These are phyloP conservation scores for Mrakia frigida DNA, from an alignment of 768 basidiomycete species.

Conservation along the genomic window DNA sequence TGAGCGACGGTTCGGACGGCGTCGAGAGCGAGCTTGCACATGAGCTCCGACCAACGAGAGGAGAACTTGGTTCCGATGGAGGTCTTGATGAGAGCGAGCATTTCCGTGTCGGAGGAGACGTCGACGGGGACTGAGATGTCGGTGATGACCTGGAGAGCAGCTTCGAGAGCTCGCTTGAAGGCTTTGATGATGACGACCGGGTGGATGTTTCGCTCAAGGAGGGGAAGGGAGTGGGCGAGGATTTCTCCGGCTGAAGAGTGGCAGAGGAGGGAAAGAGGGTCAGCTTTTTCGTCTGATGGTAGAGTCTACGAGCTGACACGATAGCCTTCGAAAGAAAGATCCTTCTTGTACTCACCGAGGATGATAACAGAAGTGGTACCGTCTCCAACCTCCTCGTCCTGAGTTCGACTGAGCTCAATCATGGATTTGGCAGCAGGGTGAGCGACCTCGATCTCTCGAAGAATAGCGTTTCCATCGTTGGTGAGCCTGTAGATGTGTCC, in stretches of 20 bases:
- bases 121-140: constrained; percentile 86
- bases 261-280: neutral
- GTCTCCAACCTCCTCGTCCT: constrained; percentile 98
- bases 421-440: constrained; percentile 99
- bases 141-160: constrained; percentile 81
- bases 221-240: constrained; percentile 84
- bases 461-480: constrained; percentile 97
- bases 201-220: constrained; percentile 94
- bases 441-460: constrained; percentile 96
- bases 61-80: constrained; percentile 99
- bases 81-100: constrained; percentile 95
- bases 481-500: constrained; percentile 59
- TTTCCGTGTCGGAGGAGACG: constrained; percentile 73
- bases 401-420: constrained; percentile 96
- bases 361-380: constrained; percentile 98
- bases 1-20: constrained; percentile 81
- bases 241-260: constrained; percentile 76
- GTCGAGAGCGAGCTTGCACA: constrained; percentile 90
- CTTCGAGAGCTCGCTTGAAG: constrained; percentile 91
- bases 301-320: neutral
- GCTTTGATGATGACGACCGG: constrained; percentile 98
- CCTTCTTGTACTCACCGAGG: constrained; percentile 56
- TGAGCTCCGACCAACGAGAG: constrained; percentile 90
- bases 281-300: neutral
- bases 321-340: neutral